These are phyloP conservation scores for Dictyostelium firmibasis DNA, from an alignment of 78 protist species.

Conservation along the genomic window DNA sequence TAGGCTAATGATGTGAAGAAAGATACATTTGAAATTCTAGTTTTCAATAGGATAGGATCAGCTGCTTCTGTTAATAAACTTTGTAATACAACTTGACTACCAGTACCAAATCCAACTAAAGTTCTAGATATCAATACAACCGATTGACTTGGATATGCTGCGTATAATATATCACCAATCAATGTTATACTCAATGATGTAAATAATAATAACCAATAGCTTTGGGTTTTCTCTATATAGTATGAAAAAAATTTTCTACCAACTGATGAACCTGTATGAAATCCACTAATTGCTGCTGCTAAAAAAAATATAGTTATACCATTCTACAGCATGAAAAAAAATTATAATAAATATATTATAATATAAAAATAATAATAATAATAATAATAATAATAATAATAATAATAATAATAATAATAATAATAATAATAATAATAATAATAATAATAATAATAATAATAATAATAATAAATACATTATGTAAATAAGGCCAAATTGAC, in stretches of 20 bases:
- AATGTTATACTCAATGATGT: not conserved
- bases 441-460: not conserved
- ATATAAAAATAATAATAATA: not conserved
- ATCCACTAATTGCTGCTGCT: conserved; percentile 20
- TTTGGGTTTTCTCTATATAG: not conserved
- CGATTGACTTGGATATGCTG: not conserved
- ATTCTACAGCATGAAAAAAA: not conserved
- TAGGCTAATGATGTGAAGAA: not conserved
- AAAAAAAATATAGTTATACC: conserved; percentile 10
- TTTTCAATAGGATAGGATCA: conserved; percentile 11
- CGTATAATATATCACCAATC: conserved; percentile 64
- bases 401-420: conserved; percentile 8
- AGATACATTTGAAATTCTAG: conserved; percentile 15
- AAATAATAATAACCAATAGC: conserved; percentile 33
- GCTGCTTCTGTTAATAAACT: not conserved
- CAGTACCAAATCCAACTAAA: conserved; percentile 49
- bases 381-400: not conserved
- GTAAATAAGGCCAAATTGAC: conserved; percentile 61
- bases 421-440: not conserved
- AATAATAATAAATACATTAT: not conserved
- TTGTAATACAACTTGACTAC: conserved; percentile 32
- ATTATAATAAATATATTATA: not conserved
- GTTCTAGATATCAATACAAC: conserved; percentile 1
- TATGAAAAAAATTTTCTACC: conserved; percentile 26
- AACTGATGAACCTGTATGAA: conserved; percentile 38